Conservation (phyloP, 2,329 filamentous ascomycete genomes). For the Alternaria sp. region DNA sequence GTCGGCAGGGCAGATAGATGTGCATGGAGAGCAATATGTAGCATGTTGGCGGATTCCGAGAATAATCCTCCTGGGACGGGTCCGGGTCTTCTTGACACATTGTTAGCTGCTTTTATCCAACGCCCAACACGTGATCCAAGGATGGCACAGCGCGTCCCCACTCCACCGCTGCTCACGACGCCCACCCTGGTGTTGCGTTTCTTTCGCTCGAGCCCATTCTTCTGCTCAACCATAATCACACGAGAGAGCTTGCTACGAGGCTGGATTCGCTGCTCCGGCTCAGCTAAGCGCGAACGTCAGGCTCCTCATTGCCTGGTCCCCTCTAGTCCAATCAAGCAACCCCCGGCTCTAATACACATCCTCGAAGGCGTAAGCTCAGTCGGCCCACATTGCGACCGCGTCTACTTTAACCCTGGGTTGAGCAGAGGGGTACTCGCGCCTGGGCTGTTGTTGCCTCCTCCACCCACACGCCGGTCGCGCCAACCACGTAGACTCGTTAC, state of each 20-base stretch:
- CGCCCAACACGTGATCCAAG: conserved; percentile 20
- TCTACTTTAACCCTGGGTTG: conserved; percentile 20
- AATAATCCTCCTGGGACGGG: conserved; percentile 13
- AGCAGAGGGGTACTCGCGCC: conserved; percentile 27
- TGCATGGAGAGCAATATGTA: conserved; percentile 15
- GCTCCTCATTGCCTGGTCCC: conserved; percentile 39
- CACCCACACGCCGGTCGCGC: conserved; percentile 17
- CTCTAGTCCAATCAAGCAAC: conserved; percentile 43
- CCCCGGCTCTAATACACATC: conserved; percentile 38
- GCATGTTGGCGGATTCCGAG: conserved; percentile 20
- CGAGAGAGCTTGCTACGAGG: conserved; percentile 23
- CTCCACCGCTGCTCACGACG: conserved; percentile 27
- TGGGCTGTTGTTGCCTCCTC: conserved; percentile 16
- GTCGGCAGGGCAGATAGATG: conserved; percentile 10
- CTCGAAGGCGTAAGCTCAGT: conserved; percentile 28
- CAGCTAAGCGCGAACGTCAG: conserved; percentile 42
- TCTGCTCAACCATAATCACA: conserved; percentile 15
- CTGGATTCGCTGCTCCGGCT: conserved; percentile 37
- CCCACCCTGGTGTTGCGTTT: conserved; percentile 26
- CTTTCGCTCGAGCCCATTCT: conserved; percentile 21
- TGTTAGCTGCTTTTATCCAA: conserved; percentile 22
- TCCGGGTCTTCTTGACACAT: conserved; percentile 17
- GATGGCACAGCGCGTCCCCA: conserved; percentile 20
- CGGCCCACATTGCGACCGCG: conserved; percentile 20
- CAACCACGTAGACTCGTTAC: conserved; percentile 3